Evolutionary conservation across 768 basidiomycete species (phyloP).

Genomic region (Neoboletus subvelutipes): DNA sequence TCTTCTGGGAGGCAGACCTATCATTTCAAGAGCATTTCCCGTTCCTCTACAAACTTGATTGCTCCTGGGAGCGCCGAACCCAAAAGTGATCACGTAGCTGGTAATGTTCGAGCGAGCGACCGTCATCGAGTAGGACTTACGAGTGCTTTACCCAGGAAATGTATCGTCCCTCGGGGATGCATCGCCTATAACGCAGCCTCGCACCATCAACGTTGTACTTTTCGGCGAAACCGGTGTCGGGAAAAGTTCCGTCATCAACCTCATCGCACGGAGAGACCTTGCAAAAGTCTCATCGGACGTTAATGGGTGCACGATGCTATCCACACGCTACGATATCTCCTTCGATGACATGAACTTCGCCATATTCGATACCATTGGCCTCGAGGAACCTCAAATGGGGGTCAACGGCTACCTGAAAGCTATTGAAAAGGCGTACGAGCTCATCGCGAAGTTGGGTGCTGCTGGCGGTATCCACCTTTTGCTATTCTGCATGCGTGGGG

Average conservation of each 20-base stretch:
- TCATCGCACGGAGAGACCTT: slow-evolving; percentile 25
- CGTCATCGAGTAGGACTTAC: slow-evolving; percentile 7
- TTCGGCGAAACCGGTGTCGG: slow-evolving; percentile 43
- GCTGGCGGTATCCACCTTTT: slow-evolving; percentile 42
- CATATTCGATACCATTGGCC: slow-evolving; percentile 38
- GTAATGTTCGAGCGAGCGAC: slow-evolving; percentile 7
- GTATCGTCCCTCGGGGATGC: not conserved
- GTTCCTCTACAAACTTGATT: slow-evolving; percentile 2
- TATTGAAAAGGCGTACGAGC: slow-evolving; percentile 30
- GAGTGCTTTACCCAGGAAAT: not conserved
- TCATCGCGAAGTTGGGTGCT: slow-evolving; percentile 32
- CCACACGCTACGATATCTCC: slow-evolving; percentile 26
- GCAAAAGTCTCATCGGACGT: slow-evolving; percentile 30
- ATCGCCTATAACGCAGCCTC: not conserved
- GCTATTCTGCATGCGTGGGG: slow-evolving; percentile 41
- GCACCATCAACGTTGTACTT: slow-evolving; percentile 36
- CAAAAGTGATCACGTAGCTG: not conserved
- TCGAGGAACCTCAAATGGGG: slow-evolving; percentile 32
- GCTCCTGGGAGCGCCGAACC: not conserved
- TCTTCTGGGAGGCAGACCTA: not conserved
- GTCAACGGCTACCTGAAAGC: slow-evolving; percentile 29
- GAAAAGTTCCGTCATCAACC: slow-evolving; percentile 33
- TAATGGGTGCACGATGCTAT: slow-evolving; percentile 37
- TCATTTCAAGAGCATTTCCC: not conserved
- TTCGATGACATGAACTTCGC: slow-evolving; percentile 20